phyloP scores from a whole-genome alignment of 305 asterid genomes.

The Fraxinus sp. region DNA sequence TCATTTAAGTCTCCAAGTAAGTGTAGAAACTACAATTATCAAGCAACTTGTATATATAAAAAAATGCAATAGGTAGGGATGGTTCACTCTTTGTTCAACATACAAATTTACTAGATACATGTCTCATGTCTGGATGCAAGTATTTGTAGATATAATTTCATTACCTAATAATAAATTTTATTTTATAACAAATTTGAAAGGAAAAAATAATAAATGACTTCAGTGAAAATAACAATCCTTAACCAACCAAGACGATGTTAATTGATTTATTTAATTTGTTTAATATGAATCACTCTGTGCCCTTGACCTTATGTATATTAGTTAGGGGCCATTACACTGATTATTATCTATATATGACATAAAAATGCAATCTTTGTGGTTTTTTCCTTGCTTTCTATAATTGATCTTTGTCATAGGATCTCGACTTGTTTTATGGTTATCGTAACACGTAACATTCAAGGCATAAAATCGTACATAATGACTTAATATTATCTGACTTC shows the following conservation, averaged over 20 bases:
- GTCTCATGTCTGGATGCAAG: neutral
- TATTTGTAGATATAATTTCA: neutral
- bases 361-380: neutral
- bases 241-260: neutral
- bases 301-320: too few relatives aligned
- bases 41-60: neutral
- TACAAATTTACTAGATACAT: neutral
- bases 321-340: neutral
- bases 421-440: neutral
- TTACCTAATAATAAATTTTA: neutral
- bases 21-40: too few relatives aligned
- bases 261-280: neutral
- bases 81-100: neutral
- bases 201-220: too few relatives aligned
- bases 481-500: neutral
- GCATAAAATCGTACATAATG: neutral
- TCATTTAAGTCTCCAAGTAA: too few relatives aligned
- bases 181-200: neutral
- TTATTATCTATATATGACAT: neutral
- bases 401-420: neutral
- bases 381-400: neutral
- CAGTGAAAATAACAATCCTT: neutral
- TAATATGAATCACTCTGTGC: neutral
- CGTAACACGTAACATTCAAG: neutral
- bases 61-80: neutral